Evolutionary conservation across 2,329 filamentous ascomycete genomes (phyloP), one percentile per base, ranked within the genome.

Genomic region (Lachnellula arida): DNA sequence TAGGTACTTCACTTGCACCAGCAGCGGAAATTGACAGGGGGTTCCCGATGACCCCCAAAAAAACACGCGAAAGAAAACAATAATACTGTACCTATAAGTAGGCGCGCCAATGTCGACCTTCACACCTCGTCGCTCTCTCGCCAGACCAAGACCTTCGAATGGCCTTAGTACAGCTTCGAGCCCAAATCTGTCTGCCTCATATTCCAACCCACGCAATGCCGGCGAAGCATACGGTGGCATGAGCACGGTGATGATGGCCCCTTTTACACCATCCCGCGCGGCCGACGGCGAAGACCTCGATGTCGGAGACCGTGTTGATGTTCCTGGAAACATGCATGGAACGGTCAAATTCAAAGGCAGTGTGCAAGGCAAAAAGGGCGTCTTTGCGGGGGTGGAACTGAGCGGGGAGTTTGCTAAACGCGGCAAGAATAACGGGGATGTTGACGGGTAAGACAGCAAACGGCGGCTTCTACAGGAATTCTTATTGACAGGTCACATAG

Each of bases 371-470:
- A 97, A 96, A 77, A 91, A 88, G 64, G 94, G 94, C 50, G 82
- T 83, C 19, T 99, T 99, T 77, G 91, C 90, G 34, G 94, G 94
- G 46, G 89, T 99, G 37, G 94, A 99, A 73, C 79, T 99, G 60
- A 84, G 87, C 66, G 77, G 82, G 52, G 89, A 96, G 63, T 95
- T 87, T 75, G 89, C 91, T 35, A 73, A 80, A 51, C 84, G 88
- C 69, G 94, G 94, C 35, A 99, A 99, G 78, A 99, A 99, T 70
- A 95, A 83, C 67, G 94, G 94, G 61, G 92, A 96, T 72, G 94
- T 97, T 53, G 93, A 97, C 65, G 94, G 93, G 89, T 93, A 79
- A 73, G 83, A 71, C 59, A 63, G 68, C 61, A 62, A 63, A 61
- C 57, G 58, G 54, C 51, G 49, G 44, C 56, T 37, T 59, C 54